Evolutionary conservation across 768 basidiomycete genomes (phyloP).

Genomic region (Termitomyces sp.): DNA sequence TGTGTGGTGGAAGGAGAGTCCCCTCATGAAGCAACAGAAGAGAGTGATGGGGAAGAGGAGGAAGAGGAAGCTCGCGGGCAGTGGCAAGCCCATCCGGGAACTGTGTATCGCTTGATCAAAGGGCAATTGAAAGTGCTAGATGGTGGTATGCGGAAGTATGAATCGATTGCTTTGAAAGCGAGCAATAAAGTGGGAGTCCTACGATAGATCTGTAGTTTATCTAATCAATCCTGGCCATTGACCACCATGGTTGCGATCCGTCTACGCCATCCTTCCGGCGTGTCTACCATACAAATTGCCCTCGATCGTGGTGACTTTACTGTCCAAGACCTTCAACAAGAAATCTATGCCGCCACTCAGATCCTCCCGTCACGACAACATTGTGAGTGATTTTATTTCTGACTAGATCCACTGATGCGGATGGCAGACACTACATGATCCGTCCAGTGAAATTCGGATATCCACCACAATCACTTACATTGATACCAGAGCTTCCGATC

Average conservation of each 20-base stretch:
- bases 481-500: slow-evolving; percentile 69
- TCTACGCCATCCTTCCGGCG: slow-evolving; percentile 80
- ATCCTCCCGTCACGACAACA: slow-evolving; percentile 77
- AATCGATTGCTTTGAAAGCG: slow-evolving; percentile 16
- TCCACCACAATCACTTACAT: slow-evolving; percentile 68
- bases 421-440: not conserved
- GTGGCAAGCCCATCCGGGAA: slow-evolving; percentile 17
- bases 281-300: slow-evolving; percentile 69
- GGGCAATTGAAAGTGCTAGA: slow-evolving; percentile 17
- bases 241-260: slow-evolving; percentile 63
- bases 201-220: slow-evolving; percentile 9
- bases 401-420: not conserved
- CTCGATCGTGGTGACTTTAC: slow-evolving; percentile 46
- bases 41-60: slow-evolving; percentile 13
- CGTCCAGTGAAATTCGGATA: slow-evolving; percentile 74
- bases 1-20: slow-evolving; percentile 23
- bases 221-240: not conserved
- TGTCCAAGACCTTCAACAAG: slow-evolving; percentile 70
- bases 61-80: slow-evolving; percentile 9
- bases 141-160: slow-evolving; percentile 21
- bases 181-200: slow-evolving; percentile 8
- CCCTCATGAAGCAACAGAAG: slow-evolving; percentile 10
- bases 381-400: slow-evolving; percentile 39
- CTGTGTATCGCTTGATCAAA: slow-evolving; percentile 17
- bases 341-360: slow-evolving; percentile 59